Evolutionary conservation across 2,329 filamentous ascomycete species (phyloP), one percentile per base, ranked within the genome.

Genomic region (Aspergillus sojae): DNA sequence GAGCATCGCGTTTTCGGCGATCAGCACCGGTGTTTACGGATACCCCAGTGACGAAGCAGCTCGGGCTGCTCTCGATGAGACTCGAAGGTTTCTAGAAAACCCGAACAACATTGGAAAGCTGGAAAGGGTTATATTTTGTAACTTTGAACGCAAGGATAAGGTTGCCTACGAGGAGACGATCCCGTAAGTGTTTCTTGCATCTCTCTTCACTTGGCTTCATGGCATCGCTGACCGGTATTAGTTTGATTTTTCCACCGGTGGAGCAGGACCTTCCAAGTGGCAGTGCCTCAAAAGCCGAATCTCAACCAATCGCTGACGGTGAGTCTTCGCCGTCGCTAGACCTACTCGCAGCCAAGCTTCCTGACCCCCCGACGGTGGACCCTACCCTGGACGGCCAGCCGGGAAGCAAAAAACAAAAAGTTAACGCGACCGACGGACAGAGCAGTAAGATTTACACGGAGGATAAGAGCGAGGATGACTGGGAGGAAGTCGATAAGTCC

Each of bases 11-110:
- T 97, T 99, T 71, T 88, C 89, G 46, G 90, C 88, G 23, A 85
- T 98, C 64, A 96, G 93, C 73, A 97, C 94, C 0, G 95, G 94
- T 0, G 77, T 97, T 1, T 98, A 97, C 74, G 92, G 92, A 0
- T 98, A 96, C 74, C 94, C 94, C 0, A 91, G 87, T 70, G 67
- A 74, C 0, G 85, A 89, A 46, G 95, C 94, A 1, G 92, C 93
- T 0, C 76, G 82, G n/a, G 84, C 90, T 11, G 95, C 93, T 1
- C 84, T 91, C 58, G 81, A 84, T 36, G 86, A 86, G 43, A 85
- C 88, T 52, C 81, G 83, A 59, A 77, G 77, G 48, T 89, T 88
- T 72, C 70, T 90, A 28, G 81, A 83, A 12, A 75, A 67, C 5
- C 71, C 74, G 7, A 71, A 71, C 11, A 75, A 75, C 55, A 80